Conservation (phyloP, 306 rosid genomes). For the Heteromeles arbutifolia region DNA sequence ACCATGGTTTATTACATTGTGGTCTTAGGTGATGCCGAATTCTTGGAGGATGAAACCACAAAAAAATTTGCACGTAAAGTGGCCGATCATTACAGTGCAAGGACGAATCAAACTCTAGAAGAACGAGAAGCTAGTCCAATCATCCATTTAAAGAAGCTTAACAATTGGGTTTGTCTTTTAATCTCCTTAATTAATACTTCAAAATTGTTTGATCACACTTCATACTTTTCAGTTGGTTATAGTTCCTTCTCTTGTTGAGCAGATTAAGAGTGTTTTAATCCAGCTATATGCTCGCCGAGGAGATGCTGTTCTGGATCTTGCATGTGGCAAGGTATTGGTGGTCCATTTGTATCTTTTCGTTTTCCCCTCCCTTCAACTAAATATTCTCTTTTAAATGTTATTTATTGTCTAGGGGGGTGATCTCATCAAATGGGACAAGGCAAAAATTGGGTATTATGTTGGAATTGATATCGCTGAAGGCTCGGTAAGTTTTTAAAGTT, state of each 20-base stretch:
- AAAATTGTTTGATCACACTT: neutral
- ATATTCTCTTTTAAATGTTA: neutral
- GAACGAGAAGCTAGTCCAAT: conserved; percentile 88
- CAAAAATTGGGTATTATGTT: conserved; percentile 90
- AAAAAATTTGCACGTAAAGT: conserved; percentile 76
- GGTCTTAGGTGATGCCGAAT: conserved; percentile 51
- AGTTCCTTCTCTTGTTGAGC: conserved; percentile 18
- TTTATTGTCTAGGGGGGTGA: conserved; percentile 77
- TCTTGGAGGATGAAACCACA: conserved; percentile 90
- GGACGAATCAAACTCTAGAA: conserved; percentile 88
- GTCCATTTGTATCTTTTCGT: conserved; percentile 12
- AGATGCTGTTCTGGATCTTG: conserved; percentile 92
- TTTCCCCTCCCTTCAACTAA: conserved; percentile 3
- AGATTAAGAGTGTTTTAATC: conserved; percentile 97
- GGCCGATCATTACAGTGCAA: conserved; percentile 88
- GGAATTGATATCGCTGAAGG: conserved; percentile 97
- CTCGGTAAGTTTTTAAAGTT: conserved; percentile 51
- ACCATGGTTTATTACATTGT: conserved; percentile 13
- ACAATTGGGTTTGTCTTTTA: conserved; percentile 65
- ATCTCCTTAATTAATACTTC: neutral
- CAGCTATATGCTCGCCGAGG: conserved; percentile 82
- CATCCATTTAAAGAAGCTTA: conserved; percentile 85
- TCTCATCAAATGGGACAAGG: conserved; percentile 99
- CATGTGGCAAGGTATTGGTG: conserved; percentile 86
- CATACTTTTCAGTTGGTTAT: neutral